Evolutionary conservation across 768 basidiomycete species (phyloP).

Genomic region (Tulasnella calospora): DNA sequence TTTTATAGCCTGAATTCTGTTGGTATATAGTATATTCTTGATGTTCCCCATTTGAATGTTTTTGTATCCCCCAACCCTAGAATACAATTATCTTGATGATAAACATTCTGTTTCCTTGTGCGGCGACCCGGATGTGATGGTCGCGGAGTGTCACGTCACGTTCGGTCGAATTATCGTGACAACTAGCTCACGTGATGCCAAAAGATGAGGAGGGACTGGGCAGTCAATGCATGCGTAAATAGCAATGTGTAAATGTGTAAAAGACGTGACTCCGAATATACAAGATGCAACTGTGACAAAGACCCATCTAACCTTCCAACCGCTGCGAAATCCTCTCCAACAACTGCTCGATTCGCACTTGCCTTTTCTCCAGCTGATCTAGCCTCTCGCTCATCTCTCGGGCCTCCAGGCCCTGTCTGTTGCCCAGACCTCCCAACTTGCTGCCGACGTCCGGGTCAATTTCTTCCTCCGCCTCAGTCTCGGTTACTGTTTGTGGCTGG

Average conservation of each 20-base stretch:
- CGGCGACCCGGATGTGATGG: constrained; percentile 8
- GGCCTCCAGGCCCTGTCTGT: background rate
- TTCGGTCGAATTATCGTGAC: background rate
- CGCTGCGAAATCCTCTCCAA: constrained; percentile 31
- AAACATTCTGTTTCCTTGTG: background rate
- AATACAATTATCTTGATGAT: constrained; percentile 3
- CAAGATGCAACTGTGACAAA: background rate
- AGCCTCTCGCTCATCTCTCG: constrained; percentile 38
- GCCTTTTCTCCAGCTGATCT: constrained; percentile 43
- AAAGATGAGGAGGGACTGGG: background rate
- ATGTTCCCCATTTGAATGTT: background rate
- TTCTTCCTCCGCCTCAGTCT: constrained; percentile 24
- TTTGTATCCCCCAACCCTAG: background rate
- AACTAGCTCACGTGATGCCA: background rate
- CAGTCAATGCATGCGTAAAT: background rate
- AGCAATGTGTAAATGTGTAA: background rate
- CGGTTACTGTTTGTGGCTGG: constrained; percentile 21
- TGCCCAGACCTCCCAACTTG: background rate
- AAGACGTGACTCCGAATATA: background rate
- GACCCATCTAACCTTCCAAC: background rate
- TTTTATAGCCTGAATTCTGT: background rate
- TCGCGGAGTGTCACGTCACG: constrained; percentile 15
- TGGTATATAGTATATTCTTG: constrained; percentile 1
- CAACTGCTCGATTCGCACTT: constrained; percentile 48
- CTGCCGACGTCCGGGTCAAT: background rate